These are phyloP conservation scores for Aphanomyces euteiches DNA, from an alignment of 352 stramenopile species.

Conservation along the genomic window DNA sequence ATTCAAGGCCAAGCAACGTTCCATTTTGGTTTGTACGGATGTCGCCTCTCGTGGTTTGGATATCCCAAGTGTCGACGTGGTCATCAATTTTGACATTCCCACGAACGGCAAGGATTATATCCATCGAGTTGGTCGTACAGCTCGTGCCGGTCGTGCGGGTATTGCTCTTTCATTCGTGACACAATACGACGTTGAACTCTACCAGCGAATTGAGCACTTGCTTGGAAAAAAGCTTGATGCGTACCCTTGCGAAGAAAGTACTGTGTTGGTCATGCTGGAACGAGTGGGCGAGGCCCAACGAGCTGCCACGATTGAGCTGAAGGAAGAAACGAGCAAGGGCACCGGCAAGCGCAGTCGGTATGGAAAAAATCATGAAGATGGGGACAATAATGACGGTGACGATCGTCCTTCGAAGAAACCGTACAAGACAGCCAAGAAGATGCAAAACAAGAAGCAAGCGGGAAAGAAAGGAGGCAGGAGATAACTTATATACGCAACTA, in stretches of 20 bases:
- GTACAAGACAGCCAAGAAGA: slow-evolving; percentile 77
- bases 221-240: slow-evolving; percentile 77
- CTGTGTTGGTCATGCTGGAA: slow-evolving; percentile 95
- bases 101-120: slow-evolving; percentile 99
- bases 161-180: slow-evolving; percentile 97
- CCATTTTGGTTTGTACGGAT: slow-evolving; percentile 88
- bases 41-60: slow-evolving; percentile 91
- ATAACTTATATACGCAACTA: background rate
- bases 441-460: slow-evolving; percentile 31
- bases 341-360: slow-evolving; percentile 59
- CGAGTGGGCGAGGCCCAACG: slow-evolving; percentile 96
- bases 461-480: slow-evolving; percentile 16
- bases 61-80: slow-evolving; percentile 96
- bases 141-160: slow-evolving; percentile 92
- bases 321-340: slow-evolving; percentile 65
- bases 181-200: slow-evolving; percentile 99
- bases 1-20: slow-evolving; percentile 92
- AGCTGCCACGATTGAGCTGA: slow-evolving; percentile 89
- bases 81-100: slow-evolving; percentile 99
- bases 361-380: slow-evolving; percentile 42
- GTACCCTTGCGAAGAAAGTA: slow-evolving; percentile 91
- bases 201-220: slow-evolving; percentile 94
- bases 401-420: slow-evolving; percentile 41
- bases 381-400: slow-evolving; percentile 35
- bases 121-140: slow-evolving; percentile 97